Evolutionary conservation across 805 yeast species (phyloP).

Genomic region (Brettanomyces bruxellensis): DNA sequence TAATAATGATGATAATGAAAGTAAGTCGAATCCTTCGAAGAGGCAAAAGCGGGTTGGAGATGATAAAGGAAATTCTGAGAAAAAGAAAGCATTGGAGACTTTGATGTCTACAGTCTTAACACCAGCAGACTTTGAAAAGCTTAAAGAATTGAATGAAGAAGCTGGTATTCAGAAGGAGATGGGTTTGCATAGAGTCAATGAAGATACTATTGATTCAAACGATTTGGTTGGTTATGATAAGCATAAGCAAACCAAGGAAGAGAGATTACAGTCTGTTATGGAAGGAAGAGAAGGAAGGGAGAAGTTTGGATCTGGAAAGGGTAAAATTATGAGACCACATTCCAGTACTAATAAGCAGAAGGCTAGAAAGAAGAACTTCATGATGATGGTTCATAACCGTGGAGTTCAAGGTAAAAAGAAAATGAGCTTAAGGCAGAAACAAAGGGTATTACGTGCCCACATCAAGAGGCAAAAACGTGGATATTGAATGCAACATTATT

Average conservation of each 20-base stretch:
- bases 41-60: constrained; percentile 11
- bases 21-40: constrained; percentile 17
- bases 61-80: constrained; percentile 12
- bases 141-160: constrained; percentile 75
- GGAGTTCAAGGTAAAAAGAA: constrained; percentile 91
- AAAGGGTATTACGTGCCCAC: constrained; percentile 78
- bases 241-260: constrained; percentile 83
- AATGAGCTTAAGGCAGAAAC: constrained; percentile 84
- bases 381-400: constrained; percentile 95
- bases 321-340: constrained; percentile 66
- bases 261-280: constrained; percentile 73
- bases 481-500: not conserved
- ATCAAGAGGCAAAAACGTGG: constrained; percentile 78
- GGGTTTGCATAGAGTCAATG: constrained; percentile 53
- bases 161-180: constrained; percentile 79
- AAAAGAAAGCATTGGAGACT: constrained; percentile 54
- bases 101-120: constrained; percentile 52
- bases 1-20: constrained; percentile 27
- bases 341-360: constrained; percentile 94
- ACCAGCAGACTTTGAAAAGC: constrained; percentile 95
- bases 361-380: constrained; percentile 96
- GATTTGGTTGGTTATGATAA: constrained; percentile 69
- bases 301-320: constrained; percentile 80
- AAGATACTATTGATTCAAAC: constrained; percentile 78
- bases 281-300: constrained; percentile 95